Conservation (phyloP, 1,139 yeast species). For the Candida tetrigidarum region DNA sequence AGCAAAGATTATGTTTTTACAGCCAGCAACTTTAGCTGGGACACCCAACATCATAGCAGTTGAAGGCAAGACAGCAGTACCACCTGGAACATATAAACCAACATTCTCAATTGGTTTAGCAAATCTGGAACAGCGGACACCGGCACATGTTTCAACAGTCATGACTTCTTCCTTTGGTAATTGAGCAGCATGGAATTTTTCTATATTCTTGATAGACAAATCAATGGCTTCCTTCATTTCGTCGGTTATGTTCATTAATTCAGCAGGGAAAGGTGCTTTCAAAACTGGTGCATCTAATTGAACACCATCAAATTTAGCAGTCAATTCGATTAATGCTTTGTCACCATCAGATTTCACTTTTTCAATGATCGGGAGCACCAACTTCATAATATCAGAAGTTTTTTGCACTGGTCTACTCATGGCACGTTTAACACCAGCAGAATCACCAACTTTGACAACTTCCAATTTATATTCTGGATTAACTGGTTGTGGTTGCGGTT, state of each 20-base stretch:
- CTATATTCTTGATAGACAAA: slow-evolving; percentile 84
- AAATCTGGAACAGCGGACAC: slow-evolving; percentile 92
- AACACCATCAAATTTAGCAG: slow-evolving; percentile 91
- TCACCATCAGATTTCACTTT: slow-evolving; percentile 82
- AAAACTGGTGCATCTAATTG: slow-evolving; percentile 70
- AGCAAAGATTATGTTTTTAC: slow-evolving; percentile 90
- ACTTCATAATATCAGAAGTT: slow-evolving; percentile 87
- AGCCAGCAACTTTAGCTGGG: slow-evolving; percentile 99
- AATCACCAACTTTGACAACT: slow-evolving; percentile 53
- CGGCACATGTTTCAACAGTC: slow-evolving; percentile 92
- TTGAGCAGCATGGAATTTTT: slow-evolving; percentile 94
- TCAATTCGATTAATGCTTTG: slow-evolving; percentile 79
- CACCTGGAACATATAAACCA: slow-evolving; percentile 97
- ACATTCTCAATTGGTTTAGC: slow-evolving; percentile 94
- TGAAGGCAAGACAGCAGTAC: slow-evolving; percentile 97
- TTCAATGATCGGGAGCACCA: slow-evolving; percentile 88
- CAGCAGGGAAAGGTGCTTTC: slow-evolving; percentile 83
- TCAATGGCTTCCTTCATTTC: slow-evolving; percentile 89
- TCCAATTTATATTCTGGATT: slow-evolving; percentile 57
- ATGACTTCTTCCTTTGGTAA: slow-evolving; percentile 67
- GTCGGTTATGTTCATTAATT: slow-evolving; percentile 72
- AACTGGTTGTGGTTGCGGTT: slow-evolving; percentile 6
- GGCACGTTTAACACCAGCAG: slow-evolving; percentile 57
- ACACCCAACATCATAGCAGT: slow-evolving; percentile 98
- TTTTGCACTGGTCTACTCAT: slow-evolving; percentile 90